These are phyloP conservation scores for Globisporangium rhizosaccharum DNA, from an alignment of 352 stramenopile genomes.

Conservation along the genomic window DNA sequence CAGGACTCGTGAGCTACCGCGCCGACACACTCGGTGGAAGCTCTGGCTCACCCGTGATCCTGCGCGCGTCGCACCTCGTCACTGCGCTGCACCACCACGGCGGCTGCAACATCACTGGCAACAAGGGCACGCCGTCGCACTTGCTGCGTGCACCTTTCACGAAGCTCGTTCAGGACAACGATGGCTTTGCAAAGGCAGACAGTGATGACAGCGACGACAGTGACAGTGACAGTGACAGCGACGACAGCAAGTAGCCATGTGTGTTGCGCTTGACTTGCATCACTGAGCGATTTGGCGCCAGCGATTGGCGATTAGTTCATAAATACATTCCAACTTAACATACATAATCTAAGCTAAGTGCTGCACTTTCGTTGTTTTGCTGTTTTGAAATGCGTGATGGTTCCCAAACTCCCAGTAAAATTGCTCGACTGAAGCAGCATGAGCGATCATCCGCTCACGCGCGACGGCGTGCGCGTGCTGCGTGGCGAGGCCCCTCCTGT, in stretches of 20 bases:
- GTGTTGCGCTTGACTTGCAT: too few relatives aligned
- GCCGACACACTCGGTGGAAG: constrained; percentile 27
- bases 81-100: constrained; percentile 26
- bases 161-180: background rate
- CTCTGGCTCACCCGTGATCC: constrained; percentile 26
- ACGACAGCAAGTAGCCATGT: background rate
- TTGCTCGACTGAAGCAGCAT: too few relatives aligned
- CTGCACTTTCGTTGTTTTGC: background rate
- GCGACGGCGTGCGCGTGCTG: constrained; percentile 29
- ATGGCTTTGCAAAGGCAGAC: background rate
- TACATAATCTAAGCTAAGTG: too few relatives aligned
- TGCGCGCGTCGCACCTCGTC: constrained; percentile 15
- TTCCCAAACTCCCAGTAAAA: too few relatives aligned
- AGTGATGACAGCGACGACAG: background rate
- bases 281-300: too few relatives aligned
- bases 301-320: too few relatives aligned
- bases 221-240: too few relatives aligned
- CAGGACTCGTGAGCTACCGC: constrained; percentile 19
- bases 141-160: background rate
- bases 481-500: constrained; percentile 10
- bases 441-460: constrained; percentile 21
- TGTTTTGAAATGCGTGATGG: background rate
- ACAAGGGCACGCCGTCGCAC: constrained; percentile 17
- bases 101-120: constrained; percentile 16
- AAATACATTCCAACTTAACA: too few relatives aligned